These are phyloP conservation scores for Trametes sanguinea DNA, from an alignment of 768 basidiomycete genomes.

Conservation along the genomic window DNA sequence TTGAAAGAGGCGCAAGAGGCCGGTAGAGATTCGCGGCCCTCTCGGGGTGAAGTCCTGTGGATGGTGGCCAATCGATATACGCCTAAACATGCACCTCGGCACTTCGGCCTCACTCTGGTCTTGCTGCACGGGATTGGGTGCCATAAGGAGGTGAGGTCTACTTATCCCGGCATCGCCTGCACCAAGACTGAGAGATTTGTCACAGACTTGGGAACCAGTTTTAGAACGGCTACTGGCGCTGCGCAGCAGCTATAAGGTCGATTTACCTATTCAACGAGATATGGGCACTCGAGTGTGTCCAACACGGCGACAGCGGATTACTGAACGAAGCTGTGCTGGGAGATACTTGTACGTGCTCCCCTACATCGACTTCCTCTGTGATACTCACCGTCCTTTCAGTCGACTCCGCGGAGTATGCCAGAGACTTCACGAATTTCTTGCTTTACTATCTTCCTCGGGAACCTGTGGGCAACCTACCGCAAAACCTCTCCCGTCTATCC, in stretches of 20 bases:
- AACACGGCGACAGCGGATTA: not conserved
- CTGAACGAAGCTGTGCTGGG: not conserved
- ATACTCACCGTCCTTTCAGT: slow-evolving; percentile 40
- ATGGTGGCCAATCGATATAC: not conserved
- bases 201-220: not conserved
- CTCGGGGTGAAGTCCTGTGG: not conserved
- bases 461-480: slow-evolving; percentile 41
- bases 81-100: not conserved
- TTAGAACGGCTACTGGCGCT: not conserved
- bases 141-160: not conserved
- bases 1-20: not conserved
- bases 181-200: no score
- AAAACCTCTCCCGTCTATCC: slow-evolving; percentile 52
- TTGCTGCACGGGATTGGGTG: not conserved
- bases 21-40: not conserved
- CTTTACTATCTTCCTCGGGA: slow-evolving; percentile 59
- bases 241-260: not conserved
- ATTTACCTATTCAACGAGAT: not conserved
- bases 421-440: slow-evolving; percentile 79
- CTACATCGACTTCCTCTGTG: not conserved
- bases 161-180: not conserved
- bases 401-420: slow-evolving; percentile 74
- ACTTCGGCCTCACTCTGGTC: not conserved
- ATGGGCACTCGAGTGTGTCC: not conserved
- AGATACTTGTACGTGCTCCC: not conserved